phyloP scores from a whole-genome alignment of 495 filamentous ascomycete genomes.

The Aspergillus homomorphus region DNA sequence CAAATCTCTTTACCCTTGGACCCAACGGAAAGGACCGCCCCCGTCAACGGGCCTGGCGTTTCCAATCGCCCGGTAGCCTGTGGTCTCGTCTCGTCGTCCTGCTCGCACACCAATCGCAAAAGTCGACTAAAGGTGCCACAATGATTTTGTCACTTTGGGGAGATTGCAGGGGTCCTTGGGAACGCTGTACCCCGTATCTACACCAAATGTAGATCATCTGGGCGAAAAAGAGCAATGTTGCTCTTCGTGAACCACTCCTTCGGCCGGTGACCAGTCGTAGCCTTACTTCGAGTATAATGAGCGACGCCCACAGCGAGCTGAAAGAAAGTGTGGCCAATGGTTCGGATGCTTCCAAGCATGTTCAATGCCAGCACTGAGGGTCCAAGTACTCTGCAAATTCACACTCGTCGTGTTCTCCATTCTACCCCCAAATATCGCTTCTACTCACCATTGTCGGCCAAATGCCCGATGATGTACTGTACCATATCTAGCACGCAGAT shows the following conservation, averaged over 20 bases:
- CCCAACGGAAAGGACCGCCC: slow-evolving; percentile 2
- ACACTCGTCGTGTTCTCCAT: background rate
- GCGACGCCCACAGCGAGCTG: background rate
- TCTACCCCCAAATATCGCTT: background rate
- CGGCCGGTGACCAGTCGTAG: slow-evolving; percentile 1
- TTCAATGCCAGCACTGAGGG: background rate
- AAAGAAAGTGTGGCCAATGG: background rate
- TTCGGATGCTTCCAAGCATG: background rate
- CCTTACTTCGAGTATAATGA: background rate
- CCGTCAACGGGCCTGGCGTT: background rate
- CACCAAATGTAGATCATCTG: background rate
- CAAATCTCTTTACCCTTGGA: background rate
- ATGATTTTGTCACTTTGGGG: background rate
- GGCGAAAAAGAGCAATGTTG: background rate
- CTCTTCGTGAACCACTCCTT: background rate
- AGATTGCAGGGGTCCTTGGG: too few species aligned
- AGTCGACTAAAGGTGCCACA: background rate
- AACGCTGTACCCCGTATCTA: background rate
- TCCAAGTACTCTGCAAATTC: background rate
- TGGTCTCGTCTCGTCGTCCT: background rate
- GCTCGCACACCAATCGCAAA: background rate
- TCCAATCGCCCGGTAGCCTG: background rate
- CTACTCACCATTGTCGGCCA: background rate
- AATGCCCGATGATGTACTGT: background rate
- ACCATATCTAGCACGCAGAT: background rate